A percentile compares a stretch with the other conserved stretches of the same genome.
Evolutionary conservation across 1,284 basidiomycete species (phyloP).

Genomic region (Spongiforma sp.): DNA sequence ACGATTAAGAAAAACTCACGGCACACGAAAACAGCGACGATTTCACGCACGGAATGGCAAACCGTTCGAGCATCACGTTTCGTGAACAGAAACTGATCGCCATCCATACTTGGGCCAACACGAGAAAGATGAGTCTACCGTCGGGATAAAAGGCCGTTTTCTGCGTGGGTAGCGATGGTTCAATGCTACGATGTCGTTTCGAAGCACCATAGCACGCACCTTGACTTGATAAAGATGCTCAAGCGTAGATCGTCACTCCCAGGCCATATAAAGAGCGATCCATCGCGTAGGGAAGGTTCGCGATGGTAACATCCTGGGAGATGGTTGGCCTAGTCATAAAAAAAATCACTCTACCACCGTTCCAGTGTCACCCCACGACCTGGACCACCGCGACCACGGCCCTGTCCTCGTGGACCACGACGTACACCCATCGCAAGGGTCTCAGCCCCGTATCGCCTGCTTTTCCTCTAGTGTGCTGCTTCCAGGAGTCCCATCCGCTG

Average conservation of each 20-base stretch:
- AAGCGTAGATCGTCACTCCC: conserved; percentile 48
- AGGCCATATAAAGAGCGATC: too few relatives aligned
- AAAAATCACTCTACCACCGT: too few relatives aligned
- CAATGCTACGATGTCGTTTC: background rate
- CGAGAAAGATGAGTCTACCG: conserved; percentile 62
- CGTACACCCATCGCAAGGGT: too few relatives aligned
- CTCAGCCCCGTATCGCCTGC: too few relatives aligned
- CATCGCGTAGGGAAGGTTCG: too few relatives aligned
- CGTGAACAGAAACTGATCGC: conserved; percentile 55
- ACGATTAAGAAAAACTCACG: conserved; percentile 18
- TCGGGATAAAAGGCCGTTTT: conserved; percentile 74
- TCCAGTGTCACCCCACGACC: too few relatives aligned
- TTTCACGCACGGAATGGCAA: conserved; percentile 48
- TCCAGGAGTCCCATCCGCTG: too few relatives aligned
- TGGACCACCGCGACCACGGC: too few relatives aligned
- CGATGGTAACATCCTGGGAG: too few relatives aligned
- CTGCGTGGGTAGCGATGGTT: conserved; percentile 43
- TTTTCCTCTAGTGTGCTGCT: too few relatives aligned
- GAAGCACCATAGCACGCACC: conserved; percentile 42
- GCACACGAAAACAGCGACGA: conserved; percentile 13
- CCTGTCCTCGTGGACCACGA: too few relatives aligned
- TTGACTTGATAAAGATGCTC: conserved; percentile 66
- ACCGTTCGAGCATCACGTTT: conserved; percentile 62
- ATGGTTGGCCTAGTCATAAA: too few relatives aligned
- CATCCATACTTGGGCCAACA: conserved; percentile 54